Conservation (phyloP, 768 basidiomycete genomes). For the Lactarius deliciosus region DNA sequence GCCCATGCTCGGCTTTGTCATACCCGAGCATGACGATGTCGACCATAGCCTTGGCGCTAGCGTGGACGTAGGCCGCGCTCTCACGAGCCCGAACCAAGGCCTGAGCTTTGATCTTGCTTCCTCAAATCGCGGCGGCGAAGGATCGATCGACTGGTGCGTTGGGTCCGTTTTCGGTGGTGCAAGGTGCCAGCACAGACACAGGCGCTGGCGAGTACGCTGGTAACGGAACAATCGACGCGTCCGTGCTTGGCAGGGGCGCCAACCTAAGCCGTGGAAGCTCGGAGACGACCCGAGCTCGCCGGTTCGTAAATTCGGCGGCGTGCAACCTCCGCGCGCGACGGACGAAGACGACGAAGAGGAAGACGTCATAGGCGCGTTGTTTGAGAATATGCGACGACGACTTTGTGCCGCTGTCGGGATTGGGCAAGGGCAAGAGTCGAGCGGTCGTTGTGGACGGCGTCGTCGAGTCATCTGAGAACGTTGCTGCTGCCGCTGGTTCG, state of each 20-base stretch:
- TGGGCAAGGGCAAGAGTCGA: neutral
- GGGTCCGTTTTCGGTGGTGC: neutral
- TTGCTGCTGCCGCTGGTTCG: too few relatives aligned
- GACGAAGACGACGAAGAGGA: too few relatives aligned
- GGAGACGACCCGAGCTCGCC: neutral
- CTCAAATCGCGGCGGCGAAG: neutral
- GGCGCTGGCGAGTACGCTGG: conserved; percentile 11
- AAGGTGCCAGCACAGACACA: neutral
- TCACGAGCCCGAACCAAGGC: neutral
- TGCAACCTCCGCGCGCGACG: too few relatives aligned
- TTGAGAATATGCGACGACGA: too few relatives aligned
- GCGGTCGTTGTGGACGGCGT: too few relatives aligned
- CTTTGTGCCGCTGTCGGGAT: too few relatives aligned
- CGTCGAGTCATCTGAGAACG: too few relatives aligned
- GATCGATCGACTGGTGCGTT: conserved; percentile 11
- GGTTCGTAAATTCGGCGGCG: neutral
- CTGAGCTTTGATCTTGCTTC: neutral
- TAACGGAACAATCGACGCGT: conserved; percentile 27
- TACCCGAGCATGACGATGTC: neutral
- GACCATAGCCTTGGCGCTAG: neutral
- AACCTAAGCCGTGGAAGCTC: conserved; percentile 4
- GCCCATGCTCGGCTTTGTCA: conserved; percentile 19
- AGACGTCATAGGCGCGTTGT: too few relatives aligned
- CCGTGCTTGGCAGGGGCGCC: conserved; percentile 18
- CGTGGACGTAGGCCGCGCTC: neutral